Evolutionary conservation across 805 yeast species (phyloP), one percentile per base, ranked within the genome.

Genomic region (Ogataea methylovora): DNA sequence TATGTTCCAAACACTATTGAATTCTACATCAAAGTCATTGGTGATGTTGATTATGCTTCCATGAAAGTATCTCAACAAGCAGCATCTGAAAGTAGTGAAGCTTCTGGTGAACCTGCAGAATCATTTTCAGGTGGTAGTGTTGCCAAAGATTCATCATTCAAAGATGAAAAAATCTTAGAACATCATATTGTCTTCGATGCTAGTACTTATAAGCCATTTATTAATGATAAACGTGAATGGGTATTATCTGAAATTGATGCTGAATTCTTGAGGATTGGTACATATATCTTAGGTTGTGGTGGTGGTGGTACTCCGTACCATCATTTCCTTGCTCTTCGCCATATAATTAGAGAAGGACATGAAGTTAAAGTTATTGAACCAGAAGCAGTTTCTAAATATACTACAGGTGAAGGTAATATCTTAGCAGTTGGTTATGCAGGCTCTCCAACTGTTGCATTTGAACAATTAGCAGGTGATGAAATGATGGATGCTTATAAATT

Each of bases 271-370:
- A 44, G 59, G 21, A 54, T 61, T 32, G 71, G 71, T 15, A 47
- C 62, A 11, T 65, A 64, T 38, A 60, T 65, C 28, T 53, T 65
- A 4, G 71, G 71, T 6, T 60, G 67, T 44, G 71, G 70, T 3
- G 71, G 71, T 12, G 71, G 71, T 25, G 71, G 71, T 28, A 54
- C 53, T 30, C 69, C 71, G 21, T 60, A 63, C 42, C 50, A 65
- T 6, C 43, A 43, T 11, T 61, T 40, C 37, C 44, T 65, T 9
- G 58, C 53, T 25, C 34, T 52, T 2, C 39, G 58, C 21, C 53
- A 54, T 29, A 34, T 48, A 34, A 31, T 63, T 16, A 37, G 57
- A 22, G 30, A 37, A 5, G 71, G 68, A 10, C 54, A 44, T n/a
- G 29, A 22, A 4, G 51, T 60, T 17, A 46, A 30, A 34, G 58